Base-by-base conservation (phyloP, 2,329 filamentous ascomycete genomes). In the Cladorrhinum sp. region DNA sequence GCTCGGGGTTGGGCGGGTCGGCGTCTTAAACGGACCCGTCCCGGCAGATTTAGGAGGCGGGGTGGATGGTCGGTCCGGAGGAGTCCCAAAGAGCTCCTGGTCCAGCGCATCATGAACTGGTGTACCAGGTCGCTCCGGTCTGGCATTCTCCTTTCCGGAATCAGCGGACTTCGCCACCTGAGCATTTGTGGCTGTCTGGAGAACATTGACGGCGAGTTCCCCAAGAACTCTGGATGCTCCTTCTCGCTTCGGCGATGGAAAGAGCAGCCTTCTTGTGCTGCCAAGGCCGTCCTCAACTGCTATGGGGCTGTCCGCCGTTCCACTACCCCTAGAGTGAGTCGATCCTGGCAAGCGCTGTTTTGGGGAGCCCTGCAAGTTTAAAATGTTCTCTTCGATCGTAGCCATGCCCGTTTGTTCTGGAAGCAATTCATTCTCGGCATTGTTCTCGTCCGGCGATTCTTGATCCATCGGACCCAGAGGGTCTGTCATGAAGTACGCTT, bases 221-320 rank as follows among this genome's bases (percentile, higher is more conserved):
- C 82, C 81, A 2, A 91, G 78, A 21, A 84, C 81, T 70, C 86
- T 91, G 1, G 81, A 76, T 51, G 84, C 79, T 36, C 82, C 84
- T 28, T 86, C 83, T 65, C 88, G 89, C 49, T 86, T 82, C 1
- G 90, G 90, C 0, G 89, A 92, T 1, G 91, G 89, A 69, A 95
- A 95, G 1, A 95, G 79, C 2, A 93, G 74, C 61, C 91, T 82
- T 62, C 89, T 82, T 0, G 89, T 92, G 56, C 72, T 75, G 33
- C 83, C 84, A 55, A 83, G 75, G 33, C 81, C 79, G 55, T 79
- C 68, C 46, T 82, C 80, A 5, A 83, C 65, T 26, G 80, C 76
- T 33, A 87, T 84, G 16, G 85, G 85, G 66, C 81, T 86, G 54
- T 82, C 75, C 16, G 78, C 80, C 28, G 82, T 84, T 51, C 84